Conservation (phyloP, 306 rosid genomes). For the Delonix regia region DNA sequence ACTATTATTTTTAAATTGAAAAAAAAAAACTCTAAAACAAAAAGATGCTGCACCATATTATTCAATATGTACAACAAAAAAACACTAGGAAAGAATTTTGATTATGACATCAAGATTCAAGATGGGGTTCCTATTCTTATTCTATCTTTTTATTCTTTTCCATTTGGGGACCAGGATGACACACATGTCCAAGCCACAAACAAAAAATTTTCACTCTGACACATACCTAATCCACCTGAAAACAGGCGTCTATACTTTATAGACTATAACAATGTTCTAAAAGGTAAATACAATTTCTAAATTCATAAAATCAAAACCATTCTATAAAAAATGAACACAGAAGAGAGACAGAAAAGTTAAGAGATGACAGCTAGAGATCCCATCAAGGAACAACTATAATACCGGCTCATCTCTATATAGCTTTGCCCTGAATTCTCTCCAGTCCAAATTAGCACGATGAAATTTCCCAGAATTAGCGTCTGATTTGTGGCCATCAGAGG, state of each 20-base stretch:
- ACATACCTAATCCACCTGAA: background rate
- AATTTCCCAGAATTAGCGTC: slow-evolving; percentile 55
- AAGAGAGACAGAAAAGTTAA: background rate
- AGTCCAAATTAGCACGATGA: slow-evolving; percentile 59
- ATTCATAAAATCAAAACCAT: slow-evolving; percentile 12
- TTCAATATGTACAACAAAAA: no score
- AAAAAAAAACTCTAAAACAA: no score
- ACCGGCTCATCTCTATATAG: slow-evolving; percentile 83
- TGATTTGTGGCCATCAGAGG: slow-evolving; percentile 59
- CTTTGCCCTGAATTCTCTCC: slow-evolving; percentile 98
- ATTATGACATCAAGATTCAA: background rate
- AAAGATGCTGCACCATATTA: no score
- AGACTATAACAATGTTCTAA: background rate
- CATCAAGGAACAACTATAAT: slow-evolving; percentile 36
- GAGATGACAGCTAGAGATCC: slow-evolving; percentile 10
- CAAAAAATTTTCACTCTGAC: background rate
- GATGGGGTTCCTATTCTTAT: background rate
- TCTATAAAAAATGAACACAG: slow-evolving; percentile 23
- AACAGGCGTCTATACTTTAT: background rate
- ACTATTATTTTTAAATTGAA: background rate
- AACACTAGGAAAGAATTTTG: background rate
- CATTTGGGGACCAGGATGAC: no score
- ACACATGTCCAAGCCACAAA: no score
- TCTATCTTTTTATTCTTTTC: no score
- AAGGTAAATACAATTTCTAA: slow-evolving; percentile 1